Base-by-base conservation (phyloP, 441 rosid species). In the Pelargonium myrrhifolium region DNA sequence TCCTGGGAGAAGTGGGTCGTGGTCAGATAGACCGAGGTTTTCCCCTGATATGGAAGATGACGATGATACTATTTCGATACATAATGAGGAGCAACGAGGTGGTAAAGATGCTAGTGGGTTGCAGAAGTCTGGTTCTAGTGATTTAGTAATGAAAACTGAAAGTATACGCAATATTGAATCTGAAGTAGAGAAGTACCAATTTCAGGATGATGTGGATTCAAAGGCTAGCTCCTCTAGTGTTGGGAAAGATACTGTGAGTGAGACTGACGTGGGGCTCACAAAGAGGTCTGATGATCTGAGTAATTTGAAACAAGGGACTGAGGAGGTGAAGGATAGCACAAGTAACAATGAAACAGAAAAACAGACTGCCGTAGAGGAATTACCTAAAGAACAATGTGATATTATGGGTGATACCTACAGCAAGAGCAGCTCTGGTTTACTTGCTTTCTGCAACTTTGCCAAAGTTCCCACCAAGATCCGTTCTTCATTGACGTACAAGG, bases 391-490 rank as follows among this genome's bases (percentile, higher is more conserved):
- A 72, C 75, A 67, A 24, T 64, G 68, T 42, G 53, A 74, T 64
- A 73, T 42, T 39, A 84, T 72, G 65, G 79, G 67, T 67, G 84
- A 84, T 65, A 45, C 78, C 63, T 78, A 69, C 5, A 68, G 74
- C 72, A 82, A 85, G 74, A 81, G 72, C 68, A 75, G 66, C 66
- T 62, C 83, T 79, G 89, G 83, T 84, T 83, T 93, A 76, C 80
- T 85, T 22, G 67, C 84, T 45, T 76, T 87, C 35, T 87, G 99
- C 79, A 93, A 85, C 68, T 87, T 93, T 70, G 81, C 81, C 66
- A 93, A 93, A 76, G 81, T 93, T 70, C 95, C 96, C 59, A 93
- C 95, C 18, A 93, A 77, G 82, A 87, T 77, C 5, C 96, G 97
- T 56, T 88, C 99, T 72, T 84, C 96, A 67, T 74, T 89, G 78